Base-by-base conservation (phyloP, 2,329 filamentous ascomycete species). In the Fusarium protoensiforme region DNA sequence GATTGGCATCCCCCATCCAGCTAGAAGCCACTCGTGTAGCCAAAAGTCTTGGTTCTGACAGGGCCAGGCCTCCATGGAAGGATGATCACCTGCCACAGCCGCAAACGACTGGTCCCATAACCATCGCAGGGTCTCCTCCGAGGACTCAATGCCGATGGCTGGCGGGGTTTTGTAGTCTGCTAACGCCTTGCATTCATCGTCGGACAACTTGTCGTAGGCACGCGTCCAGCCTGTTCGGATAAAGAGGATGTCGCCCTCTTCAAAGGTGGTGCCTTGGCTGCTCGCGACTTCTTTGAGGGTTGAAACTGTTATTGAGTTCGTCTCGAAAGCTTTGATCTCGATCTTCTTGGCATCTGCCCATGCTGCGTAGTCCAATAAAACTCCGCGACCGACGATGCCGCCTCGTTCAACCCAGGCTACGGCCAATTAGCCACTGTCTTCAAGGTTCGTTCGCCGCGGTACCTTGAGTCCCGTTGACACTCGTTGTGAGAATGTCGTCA, bases 41-140 rank as follows among this genome's bases (percentile, higher is more conserved):
- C 68, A 76, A 41, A 69, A 79, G 73, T 81, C 65, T 39, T 77
- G 61, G 31, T 81, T 77, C 56, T 82, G 65, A 33, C 82, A 76
- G 9, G 85, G 84, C 73, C 85, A 87, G 4, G 85, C 85, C 73
- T 91, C 89, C 69, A 89, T 87, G 7, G 78, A 69, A 0, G 88
- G 86, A 57, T 85, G 84, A 66, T 92, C 89, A 3, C 88, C 87
- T 0, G 85, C 89, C 0, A 90, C 85, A 2, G 89, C 89, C 0
- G 88, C 81, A 72, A 91, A 90, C 16, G 58, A 65, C 7, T 86
- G 83, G 62, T 90, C 85, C 88, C 89, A 91, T 20, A 91, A 80
- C 89, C 89, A 91, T 39, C 84, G 82, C 16, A 89, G 81, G 8
- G 85, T 85, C 7, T 83, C 83, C 18, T 85, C 81, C 3, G 84